Conservation (phyloP, 2,329 filamentous ascomycete genomes). For the Coniochaeta sp. region DNA sequence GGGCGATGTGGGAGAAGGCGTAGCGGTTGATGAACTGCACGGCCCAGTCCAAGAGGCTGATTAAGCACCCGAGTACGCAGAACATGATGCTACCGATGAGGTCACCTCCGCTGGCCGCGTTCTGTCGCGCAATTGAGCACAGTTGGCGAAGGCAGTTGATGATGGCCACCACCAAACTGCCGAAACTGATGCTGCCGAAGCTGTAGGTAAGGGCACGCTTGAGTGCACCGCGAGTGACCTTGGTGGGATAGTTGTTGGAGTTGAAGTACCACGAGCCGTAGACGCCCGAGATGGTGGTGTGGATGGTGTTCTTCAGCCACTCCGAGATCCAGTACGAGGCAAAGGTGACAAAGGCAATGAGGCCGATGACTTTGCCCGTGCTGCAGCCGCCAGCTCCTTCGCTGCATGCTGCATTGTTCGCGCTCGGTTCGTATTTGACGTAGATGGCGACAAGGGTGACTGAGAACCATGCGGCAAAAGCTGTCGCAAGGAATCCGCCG, state of each 20-base stretch:
- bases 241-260: constrained; percentile 60
- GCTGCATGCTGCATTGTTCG: constrained; percentile 43
- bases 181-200: constrained; percentile 84
- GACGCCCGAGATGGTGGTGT: constrained; percentile 79
- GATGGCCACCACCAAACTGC: constrained; percentile 78
- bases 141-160: constrained; percentile 79
- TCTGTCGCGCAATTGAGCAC: constrained; percentile 68
- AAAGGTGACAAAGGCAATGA: constrained; percentile 84
- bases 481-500: constrained; percentile 69
- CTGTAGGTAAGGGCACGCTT: constrained; percentile 80
- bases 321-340: constrained; percentile 92
- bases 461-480: constrained; percentile 77
- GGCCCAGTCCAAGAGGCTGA: constrained; percentile 75
- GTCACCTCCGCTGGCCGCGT: constrained; percentile 60
- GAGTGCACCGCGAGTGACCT: constrained; percentile 76
- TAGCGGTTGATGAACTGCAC: constrained; percentile 87
- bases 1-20: constrained; percentile 84
- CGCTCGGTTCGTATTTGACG: constrained; percentile 66
- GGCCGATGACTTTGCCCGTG: constrained; percentile 69
- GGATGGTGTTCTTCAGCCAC: constrained; percentile 88
- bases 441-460: constrained; percentile 84
- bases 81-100: constrained; percentile 59
- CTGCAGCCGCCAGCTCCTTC: constrained; percentile 58
- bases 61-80: constrained; percentile 70
- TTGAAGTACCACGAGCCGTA: constrained; percentile 94